Conservation (phyloP, 306 rosid genomes). For the Senna siamea region DNA sequence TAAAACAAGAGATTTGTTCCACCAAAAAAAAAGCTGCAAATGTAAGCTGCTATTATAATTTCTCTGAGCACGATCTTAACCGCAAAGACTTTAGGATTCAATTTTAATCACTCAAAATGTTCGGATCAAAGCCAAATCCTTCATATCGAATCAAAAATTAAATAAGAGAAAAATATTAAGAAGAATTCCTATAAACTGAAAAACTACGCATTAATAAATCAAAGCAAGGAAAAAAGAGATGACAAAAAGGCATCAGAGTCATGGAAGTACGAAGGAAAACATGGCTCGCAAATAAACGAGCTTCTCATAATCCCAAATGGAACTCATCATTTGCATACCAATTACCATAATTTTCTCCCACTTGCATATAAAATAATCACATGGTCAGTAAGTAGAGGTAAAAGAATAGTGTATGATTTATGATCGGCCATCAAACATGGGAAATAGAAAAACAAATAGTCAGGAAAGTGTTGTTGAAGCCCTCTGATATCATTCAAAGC, state of each 20-base stretch:
- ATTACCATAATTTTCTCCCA: slow-evolving; percentile 9
- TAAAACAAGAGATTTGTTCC: too few relatives aligned
- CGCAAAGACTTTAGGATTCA: neutral
- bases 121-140: too few relatives aligned
- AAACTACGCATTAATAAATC: neutral
- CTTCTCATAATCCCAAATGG: slow-evolving; percentile 50
- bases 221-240: neutral
- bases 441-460: neutral
- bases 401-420: neutral
- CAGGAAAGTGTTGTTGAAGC: neutral
- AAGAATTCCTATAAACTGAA: neutral
- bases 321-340: slow-evolving; percentile 50
- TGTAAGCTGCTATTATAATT: too few relatives aligned
- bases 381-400: too few relatives aligned
- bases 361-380: slow-evolving; percentile 6
- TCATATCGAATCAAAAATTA: neutral
- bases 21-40: too few relatives aligned
- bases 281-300: slow-evolving; percentile 50
- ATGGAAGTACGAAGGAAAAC: slow-evolving; percentile 72
- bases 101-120: neutral
- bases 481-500: neutral
- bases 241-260: slow-evolving; percentile 60
- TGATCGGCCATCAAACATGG: neutral
- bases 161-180: neutral
- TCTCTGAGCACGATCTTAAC: neutral